phyloP scores from a whole-genome alignment of 129 eudicot genomes.

The Glebionis coronaria region DNA sequence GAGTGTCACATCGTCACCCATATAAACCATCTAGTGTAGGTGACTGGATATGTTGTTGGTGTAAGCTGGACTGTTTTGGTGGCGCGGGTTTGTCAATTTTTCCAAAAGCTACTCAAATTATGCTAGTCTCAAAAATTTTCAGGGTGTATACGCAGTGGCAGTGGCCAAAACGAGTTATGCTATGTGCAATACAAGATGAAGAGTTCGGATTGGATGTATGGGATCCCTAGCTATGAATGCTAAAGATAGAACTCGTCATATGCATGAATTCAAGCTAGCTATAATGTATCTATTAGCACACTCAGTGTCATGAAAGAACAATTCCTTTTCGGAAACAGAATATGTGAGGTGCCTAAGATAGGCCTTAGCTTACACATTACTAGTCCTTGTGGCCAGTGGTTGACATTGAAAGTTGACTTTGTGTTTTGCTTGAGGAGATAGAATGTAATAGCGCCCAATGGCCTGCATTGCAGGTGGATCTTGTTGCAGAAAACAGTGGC shows the following conservation, averaged over 20 bases:
- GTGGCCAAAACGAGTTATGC: constrained; percentile 98
- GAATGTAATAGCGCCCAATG: constrained; percentile 68
- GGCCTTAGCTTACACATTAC: background rate
- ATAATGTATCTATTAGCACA: constrained; percentile 88
- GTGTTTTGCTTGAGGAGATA: constrained; percentile 48
- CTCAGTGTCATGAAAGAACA: constrained; percentile 87
- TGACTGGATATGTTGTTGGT: constrained; percentile 94
- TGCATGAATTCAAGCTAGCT: constrained; percentile 99
- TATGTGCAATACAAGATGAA: constrained; percentile 71
- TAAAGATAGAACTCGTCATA: constrained; percentile 70
- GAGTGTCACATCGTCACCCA: too few species aligned
- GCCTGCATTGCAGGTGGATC: constrained; percentile 76
- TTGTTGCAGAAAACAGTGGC: constrained; percentile 61
- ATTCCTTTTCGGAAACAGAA: constrained; percentile 59
- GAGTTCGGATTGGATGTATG: constrained; percentile 81
- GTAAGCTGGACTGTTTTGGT: constrained; percentile 96
- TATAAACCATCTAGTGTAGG: constrained; percentile 30
- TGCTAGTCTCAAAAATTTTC: constrained; percentile 82
- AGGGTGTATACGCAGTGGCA: constrained; percentile 88
- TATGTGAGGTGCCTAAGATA: constrained; percentile 52
- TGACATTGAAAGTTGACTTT: background rate
- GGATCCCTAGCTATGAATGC: constrained; percentile 91
- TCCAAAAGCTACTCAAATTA: constrained; percentile 85
- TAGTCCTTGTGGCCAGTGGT: background rate
- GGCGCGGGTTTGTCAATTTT: constrained; percentile 82